Evolutionary conservation across 768 basidiomycete genomes (phyloP), one percentile per base, ranked within the genome.

Genomic region (Omphalotus guepiniiformis): DNA sequence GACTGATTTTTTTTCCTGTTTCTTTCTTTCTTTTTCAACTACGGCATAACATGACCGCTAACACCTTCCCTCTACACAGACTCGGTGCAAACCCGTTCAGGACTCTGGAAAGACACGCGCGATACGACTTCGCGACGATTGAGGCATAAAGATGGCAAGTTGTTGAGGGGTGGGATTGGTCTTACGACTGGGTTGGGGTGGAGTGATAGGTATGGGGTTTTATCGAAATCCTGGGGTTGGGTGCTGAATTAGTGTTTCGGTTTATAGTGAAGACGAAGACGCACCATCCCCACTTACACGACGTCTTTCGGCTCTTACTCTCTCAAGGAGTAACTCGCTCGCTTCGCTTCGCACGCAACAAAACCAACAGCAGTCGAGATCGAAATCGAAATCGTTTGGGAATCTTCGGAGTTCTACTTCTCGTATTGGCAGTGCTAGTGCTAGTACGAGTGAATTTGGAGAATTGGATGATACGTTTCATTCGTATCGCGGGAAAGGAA

Each of bases 171-270:
- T 1, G 84, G 84, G 2, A 73, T 85, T 43, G 84, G 84, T 2
- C 58, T 86, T 45, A 86, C 84, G 4, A 86, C 84, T 6, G 84
- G 84, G 5, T 63, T 86, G 12, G 84, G 84, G 1, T 86, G 84
- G 84, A 84, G 82, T 55, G 84, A 86, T 55, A 83, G 82, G 80
- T 83, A 28, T 12, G 73, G 16, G n/a, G 11, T 36, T 32, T 47
- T 29, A 27, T 49, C n/a, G 25, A n/a, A 37, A 11, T 47, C 35
- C n/a, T 48, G 51, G 26, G 45, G 50, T 35, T 53, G 41, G 36
- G 40, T 47, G 32, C 25, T n/a, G 23, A 44, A 32, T 40, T 26
- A 23, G 27, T 28, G 16, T 27, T 27, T 36, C 28, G 39, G 39
- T 43, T 26, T 58, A 44, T 60, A 83, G 82, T 47, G 84, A 85